Evolutionary conservation across 1,284 basidiomycete species (phyloP).

Genomic region (Microbotryum scabiosae): DNA sequence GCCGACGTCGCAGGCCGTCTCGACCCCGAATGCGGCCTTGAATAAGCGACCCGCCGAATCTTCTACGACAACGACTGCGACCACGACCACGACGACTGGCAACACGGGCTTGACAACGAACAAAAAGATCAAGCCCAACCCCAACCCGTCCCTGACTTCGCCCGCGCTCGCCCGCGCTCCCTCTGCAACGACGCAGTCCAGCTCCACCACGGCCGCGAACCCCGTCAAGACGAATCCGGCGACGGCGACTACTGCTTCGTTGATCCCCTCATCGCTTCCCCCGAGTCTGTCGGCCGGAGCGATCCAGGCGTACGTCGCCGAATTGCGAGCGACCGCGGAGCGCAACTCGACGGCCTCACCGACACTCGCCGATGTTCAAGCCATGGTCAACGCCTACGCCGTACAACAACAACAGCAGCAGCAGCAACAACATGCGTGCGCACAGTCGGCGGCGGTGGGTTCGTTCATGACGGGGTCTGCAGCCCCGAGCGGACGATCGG

Average conservation of each 20-base stretch:
- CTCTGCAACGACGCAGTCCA: neutral
- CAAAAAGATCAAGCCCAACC: slow-evolving; percentile 14
- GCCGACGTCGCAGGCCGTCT: neutral
- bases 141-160: slow-evolving; percentile 4
- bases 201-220: neutral
- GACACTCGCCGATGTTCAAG: slow-evolving; percentile 14
- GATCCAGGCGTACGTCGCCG: slow-evolving; percentile 19
- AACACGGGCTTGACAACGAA: no score
- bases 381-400: slow-evolving; percentile 3
- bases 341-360: slow-evolving; percentile 12
- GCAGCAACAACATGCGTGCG: neutral
- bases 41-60: slow-evolving; percentile 10
- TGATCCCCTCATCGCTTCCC: neutral
- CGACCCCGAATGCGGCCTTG: neutral
- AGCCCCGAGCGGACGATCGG: neutral
- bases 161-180: neutral
- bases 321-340: slow-evolving; percentile 9
- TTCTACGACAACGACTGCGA: neutral
- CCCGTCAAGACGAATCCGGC: neutral
- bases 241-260: neutral
- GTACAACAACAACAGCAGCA: neutral
- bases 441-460: neutral
- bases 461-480: neutral
- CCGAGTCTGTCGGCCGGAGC: slow-evolving; percentile 4
- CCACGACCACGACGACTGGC: no score